Evolutionary conservation across 345 rosid genomes (phyloP).

Genomic region (Rhodomyrtus tomentosa): DNA sequence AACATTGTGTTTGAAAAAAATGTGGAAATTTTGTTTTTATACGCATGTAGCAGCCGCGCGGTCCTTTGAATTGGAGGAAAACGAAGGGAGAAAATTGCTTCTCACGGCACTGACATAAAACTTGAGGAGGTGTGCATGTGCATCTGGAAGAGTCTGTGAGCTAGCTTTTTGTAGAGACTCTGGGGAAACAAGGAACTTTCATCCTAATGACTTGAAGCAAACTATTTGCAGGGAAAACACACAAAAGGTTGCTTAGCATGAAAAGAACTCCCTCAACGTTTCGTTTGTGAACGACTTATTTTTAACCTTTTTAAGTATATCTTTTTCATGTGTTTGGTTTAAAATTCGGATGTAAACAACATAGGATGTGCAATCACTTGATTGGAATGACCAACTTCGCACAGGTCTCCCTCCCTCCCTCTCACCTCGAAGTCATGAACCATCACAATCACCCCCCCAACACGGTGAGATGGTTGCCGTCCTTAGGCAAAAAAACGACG

Average conservation of each 20-base stretch:
- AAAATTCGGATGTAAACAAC: background rate
- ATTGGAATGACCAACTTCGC: background rate
- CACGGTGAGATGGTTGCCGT: background rate
- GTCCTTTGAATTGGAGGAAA: background rate
- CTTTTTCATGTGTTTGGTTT: background rate
- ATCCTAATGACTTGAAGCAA: background rate
- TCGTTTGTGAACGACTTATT: background rate
- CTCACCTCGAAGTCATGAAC: background rate
- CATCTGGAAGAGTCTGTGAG: background rate
- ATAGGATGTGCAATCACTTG: background rate
- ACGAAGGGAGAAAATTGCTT: background rate
- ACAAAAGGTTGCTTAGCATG: background rate
- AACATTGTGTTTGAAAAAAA: background rate
- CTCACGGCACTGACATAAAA: background rate
- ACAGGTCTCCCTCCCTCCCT: no score
- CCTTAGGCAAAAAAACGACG: background rate
- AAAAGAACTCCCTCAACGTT: background rate
- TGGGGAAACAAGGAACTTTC: background rate
- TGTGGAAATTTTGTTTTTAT: background rate
- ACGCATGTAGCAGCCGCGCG: background rate
- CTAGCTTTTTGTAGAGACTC: background rate
- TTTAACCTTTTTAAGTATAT: background rate
- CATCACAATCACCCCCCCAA: no score
- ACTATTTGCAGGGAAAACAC: background rate
- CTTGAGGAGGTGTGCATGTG: background rate